Base-by-base conservation (phyloP, 2,329 filamentous ascomycete genomes). In the Diaporthe sp. region DNA sequence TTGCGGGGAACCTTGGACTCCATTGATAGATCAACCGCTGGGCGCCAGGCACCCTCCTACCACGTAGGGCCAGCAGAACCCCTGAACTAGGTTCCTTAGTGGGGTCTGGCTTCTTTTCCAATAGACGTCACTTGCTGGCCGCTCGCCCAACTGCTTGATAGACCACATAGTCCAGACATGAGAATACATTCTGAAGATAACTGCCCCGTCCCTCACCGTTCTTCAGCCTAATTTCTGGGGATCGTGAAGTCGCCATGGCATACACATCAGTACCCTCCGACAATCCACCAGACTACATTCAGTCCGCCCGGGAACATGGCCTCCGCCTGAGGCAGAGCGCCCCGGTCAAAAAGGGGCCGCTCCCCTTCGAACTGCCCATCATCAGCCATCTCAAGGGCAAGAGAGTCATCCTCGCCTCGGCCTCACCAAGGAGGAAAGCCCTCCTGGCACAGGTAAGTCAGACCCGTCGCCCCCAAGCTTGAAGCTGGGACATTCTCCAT, bases 351-450 rank as follows among this genome's bases (percentile, higher is more conserved):
- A 87, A 87, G 73, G 88, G 88, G 20, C 91, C 92, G 10, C 87
- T 90, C 58, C 94, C 94, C 1, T 90, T 98, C 77, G 90, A 95
- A 77, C 89, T 98, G 25, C 96, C 96, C 22, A 92, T 95, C 74
- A 87, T 99, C 76, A 91, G 90, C 80, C 88, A 93, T 81, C 90
- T 99, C 78, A 92, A 94, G 81, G 90, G 90, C 73, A 95, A 94
- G 84, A 90, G 96, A 78, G 92, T 98, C 8, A 94, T 99, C 79
- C 92, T 99, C 39, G 97, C 97, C 71, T 98, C 96, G 3, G 92
- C 94, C 28, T 98, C 96, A 1, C 97, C 97, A 0, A 90, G 97
- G 60, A 90, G 97, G 72, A 94, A 93, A 84, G 93, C 94, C 78
- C 91, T 99, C 13, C 91, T 99, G 57, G 91, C 91, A 68, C 93